Evolutionary conservation across 495 filamentous ascomycete genomes (phyloP), one percentile per base, ranked within the genome.

Genomic region (Darksidea phi): DNA sequence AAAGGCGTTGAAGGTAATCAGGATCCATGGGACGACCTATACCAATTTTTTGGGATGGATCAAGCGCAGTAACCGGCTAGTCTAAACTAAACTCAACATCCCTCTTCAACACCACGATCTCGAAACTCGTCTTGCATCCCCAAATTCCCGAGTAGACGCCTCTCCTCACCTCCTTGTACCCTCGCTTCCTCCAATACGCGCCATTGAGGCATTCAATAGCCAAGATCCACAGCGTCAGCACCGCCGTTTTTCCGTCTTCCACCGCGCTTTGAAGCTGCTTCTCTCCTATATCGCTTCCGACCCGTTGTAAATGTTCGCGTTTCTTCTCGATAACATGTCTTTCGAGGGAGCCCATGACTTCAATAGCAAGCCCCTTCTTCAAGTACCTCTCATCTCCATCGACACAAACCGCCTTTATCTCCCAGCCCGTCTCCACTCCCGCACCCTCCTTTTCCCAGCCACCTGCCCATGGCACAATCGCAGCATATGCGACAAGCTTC

Each of bases 101-200:
- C 36, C 36, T 38, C 36, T 15, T 38, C 25, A 54, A 11, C 4
- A 54, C 50, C 25, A 54, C 7, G 25, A 54, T 15, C 50, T 54
- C 50, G 38, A 54, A 54, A 15, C 50, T 38, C 10, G 50, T 54
- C 24, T 38, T 36, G 15, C 26, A 54, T 21, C 7, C 13, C 50
- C 50, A 54, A 4, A 54, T 17, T 18, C 50, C 50, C 15, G 17
- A 24, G 8, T 38, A 12, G 8, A 10, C 20, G 15, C 6, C 20
- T 18, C 50, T 54, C 21, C 50, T 54, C 25, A 54, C 32, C 32
- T 54, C 50, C 26, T 11, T 38, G n/a, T 38, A 54, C 32, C 50
- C 50, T 18, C 18, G 21, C 32, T 54, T 54, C 20, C 32, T 6
- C 50, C 50, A 54, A 38, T 54, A 54, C 11, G 15, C 50, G 10